Percentiles rank a stretch among this genome's conserved stretches.
These are phyloP conservation scores for Coemansia sp. DNA, from an alignment of 192 early-diverging fungal species.

Conservation along the genomic window DNA sequence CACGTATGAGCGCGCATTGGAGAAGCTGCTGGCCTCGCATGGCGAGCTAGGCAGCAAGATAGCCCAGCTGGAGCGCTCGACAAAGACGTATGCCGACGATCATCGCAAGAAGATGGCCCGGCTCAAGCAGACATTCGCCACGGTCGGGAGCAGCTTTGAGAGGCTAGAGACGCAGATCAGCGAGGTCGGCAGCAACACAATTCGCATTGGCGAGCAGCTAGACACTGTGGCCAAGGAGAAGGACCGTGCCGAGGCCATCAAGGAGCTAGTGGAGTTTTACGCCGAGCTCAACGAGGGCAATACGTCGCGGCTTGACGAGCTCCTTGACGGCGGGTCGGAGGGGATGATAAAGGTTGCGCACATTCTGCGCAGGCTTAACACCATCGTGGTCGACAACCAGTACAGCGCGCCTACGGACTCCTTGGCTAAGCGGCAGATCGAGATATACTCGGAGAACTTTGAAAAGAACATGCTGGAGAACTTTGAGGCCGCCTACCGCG, in stretches of 20 bases:
- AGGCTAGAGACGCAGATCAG: conserved; percentile 84
- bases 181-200: conserved; percentile 95
- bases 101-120: conserved; percentile 81
- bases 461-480: conserved; percentile 87
- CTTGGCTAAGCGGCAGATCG: conserved; percentile 82
- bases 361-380: conserved; percentile 80
- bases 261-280: conserved; percentile 93
- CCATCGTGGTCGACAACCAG: conserved; percentile 61
- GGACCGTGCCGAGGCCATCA: conserved; percentile 82
- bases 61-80: conserved; percentile 80
- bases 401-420: conserved; percentile 43
- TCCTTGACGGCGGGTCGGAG: conserved; percentile 76
- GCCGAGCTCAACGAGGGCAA: conserved; percentile 86
- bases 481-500: conserved; percentile 86
- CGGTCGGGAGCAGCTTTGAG: conserved; percentile 88
- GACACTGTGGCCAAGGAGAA: conserved; percentile 95
- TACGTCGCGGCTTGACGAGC: conserved; percentile 72
- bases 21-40: conserved; percentile 80
- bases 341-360: conserved; percentile 89
- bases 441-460: conserved; percentile 90
- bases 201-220: conserved; percentile 96
- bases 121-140: conserved; percentile 80
- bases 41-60: conserved; percentile 81
- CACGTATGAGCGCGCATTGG: conserved; percentile 84
- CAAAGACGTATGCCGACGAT: conserved; percentile 71